phyloP scores from a whole-genome alignment of 805 yeast genomes.

The Starmera quercuum region DNA sequence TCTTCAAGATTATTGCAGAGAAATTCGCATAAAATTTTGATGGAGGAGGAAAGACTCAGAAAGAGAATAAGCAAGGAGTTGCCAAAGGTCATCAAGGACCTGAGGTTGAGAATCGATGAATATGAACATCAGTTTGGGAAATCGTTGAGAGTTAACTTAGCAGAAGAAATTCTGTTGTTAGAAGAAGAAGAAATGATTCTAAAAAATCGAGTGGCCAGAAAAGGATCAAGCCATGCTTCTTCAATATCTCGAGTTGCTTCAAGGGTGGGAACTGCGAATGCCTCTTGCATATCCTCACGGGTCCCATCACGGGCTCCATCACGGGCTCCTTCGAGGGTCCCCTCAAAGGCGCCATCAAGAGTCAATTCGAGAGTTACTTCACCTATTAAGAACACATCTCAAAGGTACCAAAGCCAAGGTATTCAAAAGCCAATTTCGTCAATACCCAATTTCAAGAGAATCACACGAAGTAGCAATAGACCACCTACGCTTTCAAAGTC shows the following conservation, averaged over 20 bases:
- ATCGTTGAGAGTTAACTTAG: constrained; percentile 21
- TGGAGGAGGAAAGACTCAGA: constrained; percentile 73
- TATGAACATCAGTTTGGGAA: constrained; percentile 39
- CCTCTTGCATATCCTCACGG: constrained; percentile 14
- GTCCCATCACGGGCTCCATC: constrained; percentile 14
- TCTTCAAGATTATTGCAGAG: constrained; percentile 71
- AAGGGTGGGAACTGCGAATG: constrained; percentile 11
- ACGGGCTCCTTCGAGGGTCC: constrained; percentile 11
- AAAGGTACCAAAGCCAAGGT: constrained; percentile 7
- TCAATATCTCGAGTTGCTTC: constrained; percentile 7
- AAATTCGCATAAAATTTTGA: constrained; percentile 69
- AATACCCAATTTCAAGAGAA: background rate
- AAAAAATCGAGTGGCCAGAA: constrained; percentile 11
- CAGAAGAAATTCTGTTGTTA: constrained; percentile 23
- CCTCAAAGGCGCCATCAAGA: constrained; percentile 13
- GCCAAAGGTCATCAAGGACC: constrained; percentile 51
- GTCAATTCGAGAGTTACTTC: constrained; percentile 9
- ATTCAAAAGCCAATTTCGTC: constrained; percentile 13
- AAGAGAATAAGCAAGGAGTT: constrained; percentile 57
- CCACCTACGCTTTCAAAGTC: too few relatives aligned
- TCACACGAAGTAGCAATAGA: too few relatives aligned
- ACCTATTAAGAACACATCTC: constrained; percentile 7
- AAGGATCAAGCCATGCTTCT: too few relatives aligned
- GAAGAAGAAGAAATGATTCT: constrained; percentile 16
- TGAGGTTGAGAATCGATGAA: constrained; percentile 38